Conservation (phyloP, 164 flowering plant species). For the Chloranthus sessilifolius region DNA sequence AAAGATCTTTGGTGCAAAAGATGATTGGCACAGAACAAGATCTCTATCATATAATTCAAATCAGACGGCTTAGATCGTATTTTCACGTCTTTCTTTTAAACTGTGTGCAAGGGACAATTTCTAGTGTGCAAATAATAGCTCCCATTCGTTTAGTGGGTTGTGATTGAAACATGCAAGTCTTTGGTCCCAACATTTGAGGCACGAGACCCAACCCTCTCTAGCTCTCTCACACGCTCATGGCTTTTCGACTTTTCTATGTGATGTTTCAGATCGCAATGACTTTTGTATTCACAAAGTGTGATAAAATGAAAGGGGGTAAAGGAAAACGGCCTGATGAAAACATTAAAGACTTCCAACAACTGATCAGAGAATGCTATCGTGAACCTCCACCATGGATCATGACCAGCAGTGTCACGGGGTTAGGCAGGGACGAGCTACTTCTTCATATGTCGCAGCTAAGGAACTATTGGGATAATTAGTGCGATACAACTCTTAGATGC, state of each 20-base stretch:
- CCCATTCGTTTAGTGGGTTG: too few species aligned
- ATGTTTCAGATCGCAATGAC: constrained; percentile 73
- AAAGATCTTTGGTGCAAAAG: too few species aligned
- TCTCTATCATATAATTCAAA: too few species aligned
- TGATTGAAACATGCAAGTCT: too few species aligned
- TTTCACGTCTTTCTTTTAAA: too few species aligned
- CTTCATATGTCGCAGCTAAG: constrained; percentile 89
- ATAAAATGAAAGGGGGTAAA: constrained; percentile 64
- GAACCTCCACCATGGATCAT: constrained; percentile 90
- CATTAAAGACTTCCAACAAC: constrained; percentile 37
- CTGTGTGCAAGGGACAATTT: too few species aligned
- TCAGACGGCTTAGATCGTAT: too few species aligned
- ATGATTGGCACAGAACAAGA: too few species aligned
- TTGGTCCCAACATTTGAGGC: too few species aligned
- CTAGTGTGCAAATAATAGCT: too few species aligned
- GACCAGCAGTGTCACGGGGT: constrained; percentile 87
- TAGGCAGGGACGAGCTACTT: constrained; percentile 93
- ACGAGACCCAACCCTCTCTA: too few species aligned
- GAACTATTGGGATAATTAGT: constrained; percentile 85
- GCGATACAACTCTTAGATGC: too few species aligned
- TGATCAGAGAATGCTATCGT: constrained; percentile 32
- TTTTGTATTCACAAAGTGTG: constrained; percentile 92
- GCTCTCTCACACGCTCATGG: neutral
- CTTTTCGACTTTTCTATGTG: neutral
- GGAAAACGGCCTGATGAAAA: constrained; percentile 63